Base-by-base conservation (phyloP, 208 protist species). In the Naegleria gruberi region DNA sequence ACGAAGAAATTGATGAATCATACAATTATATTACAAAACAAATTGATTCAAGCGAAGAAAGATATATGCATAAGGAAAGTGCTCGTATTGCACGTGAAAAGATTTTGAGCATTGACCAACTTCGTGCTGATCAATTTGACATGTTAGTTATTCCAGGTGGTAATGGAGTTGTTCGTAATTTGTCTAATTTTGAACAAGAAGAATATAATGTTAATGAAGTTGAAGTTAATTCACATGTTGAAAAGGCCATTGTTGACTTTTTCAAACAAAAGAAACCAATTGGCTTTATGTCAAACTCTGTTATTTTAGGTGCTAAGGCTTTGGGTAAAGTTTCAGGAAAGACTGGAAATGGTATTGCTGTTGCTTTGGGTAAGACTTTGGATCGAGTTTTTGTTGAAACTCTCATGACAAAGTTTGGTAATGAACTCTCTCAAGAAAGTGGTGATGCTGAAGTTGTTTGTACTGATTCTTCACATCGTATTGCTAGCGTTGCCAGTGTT, bases 131-230 rank as follows among this genome's bases (percentile, higher is more conserved):
- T 7, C 30, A 83, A 44, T 83, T 43, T 83, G 30, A 41, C 12
- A 26, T 37, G 30, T 83, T 83, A 26, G 15, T 83, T 4, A 44
- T 83, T 41, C 77, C 77, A 83, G 77, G 77, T 83, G 77, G 77
- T 44, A 37, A 10, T 44, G 77, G 77, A n/a, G 40, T 37, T 41
- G 26, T 42, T 41, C 30, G 77, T 23, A 83, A 83, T 44, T 43
- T 83, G 8, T 43, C 37, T 44, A 83, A 83, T 83, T 83, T 83
- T 83, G 77, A 83, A 26, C 74, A 82, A 82, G 37, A 83, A 83
- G 34, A 43, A 44, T 43, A 83, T 23, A 43, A 43, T 23, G 19
- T 83, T 23, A 37, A 83, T 7, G n/a, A 83, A 10, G 15, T 41
- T 44, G 77, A 41, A 44, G 40, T 83, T 41, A 26, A 83, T 44